phyloP scores from a whole-genome alignment of 306 rosid genomes.

The Mucuna pruriens region DNA sequence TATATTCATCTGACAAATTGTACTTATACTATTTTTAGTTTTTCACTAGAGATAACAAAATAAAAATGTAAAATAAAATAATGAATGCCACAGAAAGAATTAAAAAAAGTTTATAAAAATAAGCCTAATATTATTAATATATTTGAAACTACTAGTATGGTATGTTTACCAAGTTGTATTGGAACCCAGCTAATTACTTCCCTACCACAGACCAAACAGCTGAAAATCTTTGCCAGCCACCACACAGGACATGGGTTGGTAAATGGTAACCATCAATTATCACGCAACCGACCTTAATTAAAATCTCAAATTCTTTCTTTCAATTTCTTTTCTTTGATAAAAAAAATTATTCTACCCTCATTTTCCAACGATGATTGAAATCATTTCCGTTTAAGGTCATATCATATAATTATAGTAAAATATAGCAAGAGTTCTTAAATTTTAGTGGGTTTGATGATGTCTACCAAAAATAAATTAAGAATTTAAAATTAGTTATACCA shows the following conservation, averaged over 20 bases:
- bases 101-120: no score
- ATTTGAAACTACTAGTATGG: no score
- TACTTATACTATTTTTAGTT: neutral
- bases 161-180: neutral
- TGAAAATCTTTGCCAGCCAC: neutral
- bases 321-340: neutral
- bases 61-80: no score
- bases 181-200: constrained; percentile 16
- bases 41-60: no score
- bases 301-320: neutral
- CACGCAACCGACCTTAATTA: neutral
- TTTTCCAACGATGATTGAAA: no score
- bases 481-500: no score
- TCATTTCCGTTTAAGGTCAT: no score
- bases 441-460: no score
- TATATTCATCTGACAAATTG: neutral
- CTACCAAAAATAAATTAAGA: no score
- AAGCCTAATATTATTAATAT: no score
- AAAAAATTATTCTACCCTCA: neutral
- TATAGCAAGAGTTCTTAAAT: no score
- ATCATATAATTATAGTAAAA: no score
- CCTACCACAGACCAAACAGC: neutral
- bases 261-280: neutral
- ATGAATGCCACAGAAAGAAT: neutral
- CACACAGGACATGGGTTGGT: neutral